Percentiles rank a stretch among this genome's conserved stretches.
Conservation (phyloP, 441 rosid species). For the Pelargonium myrrhifolium region DNA sequence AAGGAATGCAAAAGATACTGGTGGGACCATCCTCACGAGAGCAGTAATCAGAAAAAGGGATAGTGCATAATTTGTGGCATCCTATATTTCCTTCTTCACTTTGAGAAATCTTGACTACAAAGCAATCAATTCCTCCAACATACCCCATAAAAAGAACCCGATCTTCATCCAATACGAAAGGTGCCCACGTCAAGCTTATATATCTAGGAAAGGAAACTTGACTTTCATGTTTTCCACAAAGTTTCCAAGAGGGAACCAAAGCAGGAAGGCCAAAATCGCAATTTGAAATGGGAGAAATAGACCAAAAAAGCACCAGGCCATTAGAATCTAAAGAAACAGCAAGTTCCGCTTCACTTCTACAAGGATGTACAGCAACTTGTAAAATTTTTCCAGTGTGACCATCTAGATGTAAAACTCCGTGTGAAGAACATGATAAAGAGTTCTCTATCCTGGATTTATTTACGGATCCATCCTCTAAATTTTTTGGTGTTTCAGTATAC, state of each 20-base stretch:
- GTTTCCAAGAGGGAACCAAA: constrained; percentile 53
- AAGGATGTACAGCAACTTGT: constrained; percentile 62
- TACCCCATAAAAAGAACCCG: constrained; percentile 65
- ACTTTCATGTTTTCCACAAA: constrained; percentile 50
- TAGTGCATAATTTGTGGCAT: constrained; percentile 59
- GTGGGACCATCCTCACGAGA: constrained; percentile 49
- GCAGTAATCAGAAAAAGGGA: constrained; percentile 45
- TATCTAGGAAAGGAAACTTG: constrained; percentile 35
- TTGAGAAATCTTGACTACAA: constrained; percentile 47
- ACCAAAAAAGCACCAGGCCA: constrained; percentile 76
- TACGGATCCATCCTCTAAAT: constrained; percentile 31
- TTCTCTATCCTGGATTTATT: constrained; percentile 27
- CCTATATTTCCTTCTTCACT: constrained; percentile 27
- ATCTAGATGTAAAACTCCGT: constrained; percentile 39
- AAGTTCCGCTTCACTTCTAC: constrained; percentile 41
- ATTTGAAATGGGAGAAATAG: constrained; percentile 37
- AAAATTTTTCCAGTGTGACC: constrained; percentile 66
- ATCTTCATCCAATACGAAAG: constrained; percentile 51
- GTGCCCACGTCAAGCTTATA: constrained; percentile 84
- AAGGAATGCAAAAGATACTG: constrained; percentile 53
- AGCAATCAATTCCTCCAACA: constrained; percentile 75
- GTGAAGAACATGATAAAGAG: constrained; percentile 26
- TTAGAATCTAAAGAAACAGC: constrained; percentile 77
- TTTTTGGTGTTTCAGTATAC: constrained; percentile 29
- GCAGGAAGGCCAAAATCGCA: constrained; percentile 39